Conservation (phyloP, 148 eudicot genomes). For the Heliosperma pusillum region DNA sequence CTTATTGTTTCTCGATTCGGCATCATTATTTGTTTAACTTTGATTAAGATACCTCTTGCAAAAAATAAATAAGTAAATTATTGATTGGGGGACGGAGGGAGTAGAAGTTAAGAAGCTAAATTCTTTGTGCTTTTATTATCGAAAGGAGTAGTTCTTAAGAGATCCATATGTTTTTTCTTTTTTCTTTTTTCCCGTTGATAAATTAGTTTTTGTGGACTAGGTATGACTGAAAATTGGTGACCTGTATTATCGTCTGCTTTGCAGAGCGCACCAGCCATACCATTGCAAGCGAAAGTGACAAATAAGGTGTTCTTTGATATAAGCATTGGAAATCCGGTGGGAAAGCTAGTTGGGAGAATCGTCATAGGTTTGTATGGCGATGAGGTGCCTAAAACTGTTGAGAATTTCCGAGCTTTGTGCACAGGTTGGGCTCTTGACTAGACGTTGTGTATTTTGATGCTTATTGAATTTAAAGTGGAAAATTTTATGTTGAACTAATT, state of each 20-base stretch:
- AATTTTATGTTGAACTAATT: slow-evolving; percentile 5
- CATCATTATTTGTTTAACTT: no score
- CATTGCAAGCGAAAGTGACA: slow-evolving; percentile 79
- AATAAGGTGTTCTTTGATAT: slow-evolving; percentile 72
- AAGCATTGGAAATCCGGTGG: slow-evolving; percentile 88
- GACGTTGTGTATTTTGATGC: background rate
- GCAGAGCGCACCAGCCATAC: slow-evolving; percentile 35
- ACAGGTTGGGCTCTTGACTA: slow-evolving; percentile 50
- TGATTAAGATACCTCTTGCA: no score
- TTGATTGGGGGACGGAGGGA: no score
- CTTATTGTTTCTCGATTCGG: background rate
- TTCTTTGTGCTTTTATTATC: no score
- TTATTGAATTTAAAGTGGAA: background rate
- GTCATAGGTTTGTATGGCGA: slow-evolving; percentile 92
- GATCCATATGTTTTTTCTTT: no score
- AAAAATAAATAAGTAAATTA: no score
- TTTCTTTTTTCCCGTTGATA: background rate
- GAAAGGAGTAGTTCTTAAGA: background rate
- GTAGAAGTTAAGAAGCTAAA: no score
- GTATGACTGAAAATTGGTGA: background rate
- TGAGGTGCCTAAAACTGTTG: slow-evolving; percentile 89
- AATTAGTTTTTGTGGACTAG: background rate
- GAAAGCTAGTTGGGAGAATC: slow-evolving; percentile 74
- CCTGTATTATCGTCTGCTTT: background rate
- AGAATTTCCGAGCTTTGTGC: slow-evolving; percentile 94